Percentiles rank a stretch among this genome's conserved stretches.
These are phyloP conservation scores for Ceratonia siliqua DNA, from an alignment of 306 rosid genomes.

Conservation along the genomic window DNA sequence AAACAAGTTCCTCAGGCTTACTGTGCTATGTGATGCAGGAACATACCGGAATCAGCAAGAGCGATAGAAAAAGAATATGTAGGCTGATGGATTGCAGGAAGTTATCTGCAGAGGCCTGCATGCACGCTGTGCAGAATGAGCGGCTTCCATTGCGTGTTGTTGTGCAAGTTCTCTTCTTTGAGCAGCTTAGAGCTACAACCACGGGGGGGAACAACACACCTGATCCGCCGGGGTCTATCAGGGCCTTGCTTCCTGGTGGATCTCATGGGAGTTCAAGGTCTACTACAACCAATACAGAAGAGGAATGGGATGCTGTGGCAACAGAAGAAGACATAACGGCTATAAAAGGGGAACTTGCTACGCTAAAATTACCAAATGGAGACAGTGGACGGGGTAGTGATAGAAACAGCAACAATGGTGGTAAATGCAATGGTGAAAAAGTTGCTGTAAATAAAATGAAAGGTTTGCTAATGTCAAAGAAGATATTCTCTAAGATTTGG, in stretches of 20 bases:
- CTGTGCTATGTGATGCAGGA: conserved; percentile 55
- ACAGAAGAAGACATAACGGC: conserved; percentile 70
- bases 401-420: conserved; percentile 35
- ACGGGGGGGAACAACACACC: conserved; percentile 66
- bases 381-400: conserved; percentile 34
- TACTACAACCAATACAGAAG: conserved; percentile 78
- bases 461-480: conserved; percentile 65
- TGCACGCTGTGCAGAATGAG: conserved; percentile 94
- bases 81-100: conserved; percentile 89
- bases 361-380: conserved; percentile 46
- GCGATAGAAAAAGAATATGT: conserved; percentile 83
- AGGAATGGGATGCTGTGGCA: conserved; percentile 82
- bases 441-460: conserved; percentile 62
- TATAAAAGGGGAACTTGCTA: conserved; percentile 66
- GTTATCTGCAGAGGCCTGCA: conserved; percentile 85
- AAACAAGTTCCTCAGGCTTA: conserved; percentile 11
- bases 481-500: conserved; percentile 87
- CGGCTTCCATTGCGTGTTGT: conserved; percentile 83
- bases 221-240: conserved; percentile 62
- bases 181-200: conserved; percentile 71
- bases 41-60: conserved; percentile 86
- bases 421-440: conserved; percentile 50
- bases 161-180: conserved; percentile 94
- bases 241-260: conserved; percentile 65
- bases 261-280: conserved; percentile 91